Conservation (phyloP, 805 yeast genomes). For the Candida tibetensis region DNA sequence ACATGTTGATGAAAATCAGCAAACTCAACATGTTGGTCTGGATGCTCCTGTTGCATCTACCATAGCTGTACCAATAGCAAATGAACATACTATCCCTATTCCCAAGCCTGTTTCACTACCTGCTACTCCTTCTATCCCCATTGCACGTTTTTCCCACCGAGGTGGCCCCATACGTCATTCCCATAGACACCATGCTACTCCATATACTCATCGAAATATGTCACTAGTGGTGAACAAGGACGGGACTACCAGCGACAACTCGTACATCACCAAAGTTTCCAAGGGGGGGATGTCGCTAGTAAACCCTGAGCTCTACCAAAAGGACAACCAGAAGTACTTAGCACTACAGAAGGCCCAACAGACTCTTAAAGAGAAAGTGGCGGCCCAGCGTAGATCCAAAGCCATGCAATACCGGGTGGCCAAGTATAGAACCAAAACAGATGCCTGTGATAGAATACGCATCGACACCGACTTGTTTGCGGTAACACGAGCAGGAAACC, state of each 20-base stretch:
- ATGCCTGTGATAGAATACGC: constrained; percentile 43
- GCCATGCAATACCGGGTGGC: constrained; percentile 16
- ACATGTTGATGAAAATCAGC: not conserved
- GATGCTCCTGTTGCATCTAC: too few species aligned
- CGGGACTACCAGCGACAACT: constrained; percentile 8
- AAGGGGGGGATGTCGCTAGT: constrained; percentile 40
- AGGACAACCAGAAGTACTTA: constrained; percentile 20
- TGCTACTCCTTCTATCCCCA: not conserved
- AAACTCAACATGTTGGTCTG: not conserved
- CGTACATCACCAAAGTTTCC: constrained; percentile 29
- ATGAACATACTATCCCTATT: not conserved
- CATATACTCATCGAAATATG: constrained; percentile 23
- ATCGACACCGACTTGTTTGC: constrained; percentile 46
- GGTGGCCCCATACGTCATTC: not conserved
- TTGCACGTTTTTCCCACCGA: not conserved
- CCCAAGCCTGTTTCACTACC: not conserved
- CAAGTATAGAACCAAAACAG: constrained; percentile 35
- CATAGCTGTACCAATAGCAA: not conserved
- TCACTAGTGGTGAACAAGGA: constrained; percentile 23
- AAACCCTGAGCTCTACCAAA: constrained; percentile 32
- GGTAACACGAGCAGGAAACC: constrained; percentile 36
- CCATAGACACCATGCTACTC: not conserved
- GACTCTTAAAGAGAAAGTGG: constrained; percentile 12
- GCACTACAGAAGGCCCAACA: constrained; percentile 13
- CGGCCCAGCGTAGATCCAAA: constrained; percentile 13